Conservation (phyloP, 169 alveolate species). For the Miamiensis avidus region DNA sequence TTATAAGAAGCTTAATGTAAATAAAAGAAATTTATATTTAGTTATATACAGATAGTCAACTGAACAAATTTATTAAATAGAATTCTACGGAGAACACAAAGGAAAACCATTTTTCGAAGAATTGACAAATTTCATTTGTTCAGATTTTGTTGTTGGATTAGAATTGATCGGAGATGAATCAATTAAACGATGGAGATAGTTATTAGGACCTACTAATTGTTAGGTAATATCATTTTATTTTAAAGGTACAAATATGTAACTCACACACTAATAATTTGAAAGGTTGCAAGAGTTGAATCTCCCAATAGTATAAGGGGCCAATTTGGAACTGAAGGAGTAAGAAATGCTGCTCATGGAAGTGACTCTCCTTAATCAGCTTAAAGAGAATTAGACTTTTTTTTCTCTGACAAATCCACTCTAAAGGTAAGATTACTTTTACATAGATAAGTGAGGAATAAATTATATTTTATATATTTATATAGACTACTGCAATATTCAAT, state of each 20-base stretch:
- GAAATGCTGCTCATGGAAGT: slow-evolving; percentile 84
- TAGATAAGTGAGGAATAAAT: background rate
- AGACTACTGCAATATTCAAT: slow-evolving; percentile 66
- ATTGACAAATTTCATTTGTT: slow-evolving; percentile 62
- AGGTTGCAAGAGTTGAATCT: slow-evolving; percentile 60
- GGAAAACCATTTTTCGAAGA: slow-evolving; percentile 72
- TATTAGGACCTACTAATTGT: slow-evolving; percentile 80
- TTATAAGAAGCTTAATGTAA: slow-evolving; percentile 60
- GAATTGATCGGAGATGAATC: slow-evolving; percentile 83
- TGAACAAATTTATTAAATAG: background rate
- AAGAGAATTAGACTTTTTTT: slow-evolving; percentile 78
- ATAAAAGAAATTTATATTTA: slow-evolving; percentile 47
- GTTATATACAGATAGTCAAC: slow-evolving; percentile 60
- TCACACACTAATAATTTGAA: background rate
- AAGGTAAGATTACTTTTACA: background rate
- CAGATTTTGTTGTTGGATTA: slow-evolving; percentile 83
- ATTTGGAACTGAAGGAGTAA: slow-evolving; percentile 80
- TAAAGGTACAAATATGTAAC: background rate
- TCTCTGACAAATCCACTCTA: slow-evolving; percentile 56
- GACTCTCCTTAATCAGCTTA: slow-evolving; percentile 60
- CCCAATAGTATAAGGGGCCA: slow-evolving; percentile 76
- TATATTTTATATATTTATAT: background rate
- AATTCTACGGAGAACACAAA: slow-evolving; percentile 74
- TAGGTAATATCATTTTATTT: background rate
- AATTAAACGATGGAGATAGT: slow-evolving; percentile 72